Evolutionary conservation across 352 stramenopile genomes (phyloP), one percentile per base, ranked within the genome.

Genomic region (Saprolegnia parasitica): DNA sequence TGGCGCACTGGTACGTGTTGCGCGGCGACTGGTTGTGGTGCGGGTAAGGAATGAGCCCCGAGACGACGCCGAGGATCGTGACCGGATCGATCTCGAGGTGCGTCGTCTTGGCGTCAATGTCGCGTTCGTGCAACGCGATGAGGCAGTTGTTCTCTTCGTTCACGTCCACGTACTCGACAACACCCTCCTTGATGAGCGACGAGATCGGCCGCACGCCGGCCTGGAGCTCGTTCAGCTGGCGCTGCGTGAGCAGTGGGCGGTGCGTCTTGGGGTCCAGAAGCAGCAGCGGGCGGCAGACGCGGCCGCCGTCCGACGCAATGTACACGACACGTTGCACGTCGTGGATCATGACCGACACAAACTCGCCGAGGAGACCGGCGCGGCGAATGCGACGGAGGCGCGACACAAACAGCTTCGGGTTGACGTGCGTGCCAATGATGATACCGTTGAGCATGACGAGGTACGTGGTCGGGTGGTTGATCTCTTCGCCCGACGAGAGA

Each of bases 141-240:
- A 99, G 81, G 76, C 97, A 99, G 70, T 99, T 99, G 81, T 99
- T 99, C 76, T 99, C 97, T 83, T 99, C 98, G 76, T 99, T 99
- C 70, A 99, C 98, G 78, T 99, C 98, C 29, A 99, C 93, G 81
- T 99, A 99, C 76, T 99, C 98, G 39, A 99, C 96, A 45, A 98
- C 93, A 21, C 97, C 97, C 73, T 98, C 83, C 37, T 93, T 81
- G 67, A 97, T 93, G n/a, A 97, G 72, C 65, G 81, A 87, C 72
- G 85, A 78, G 61, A 97, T 83, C 52, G 90, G 77, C 20, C 87
- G 84, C 26, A 89, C 80, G 29, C 85, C 84, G 18, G 84, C 79
- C 39, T 79, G 84, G 56, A 98, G 73, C 64, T 97, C 87, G 20
- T 98, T 91, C 56, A 99, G 75, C 67, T 99, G 97, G n/a, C 84